A percentile compares a stretch with the other conserved stretches of the same genome.
Evolutionary conservation across 1,284 basidiomycete species (phyloP).

Genomic region (Ganoderma sp.): DNA sequence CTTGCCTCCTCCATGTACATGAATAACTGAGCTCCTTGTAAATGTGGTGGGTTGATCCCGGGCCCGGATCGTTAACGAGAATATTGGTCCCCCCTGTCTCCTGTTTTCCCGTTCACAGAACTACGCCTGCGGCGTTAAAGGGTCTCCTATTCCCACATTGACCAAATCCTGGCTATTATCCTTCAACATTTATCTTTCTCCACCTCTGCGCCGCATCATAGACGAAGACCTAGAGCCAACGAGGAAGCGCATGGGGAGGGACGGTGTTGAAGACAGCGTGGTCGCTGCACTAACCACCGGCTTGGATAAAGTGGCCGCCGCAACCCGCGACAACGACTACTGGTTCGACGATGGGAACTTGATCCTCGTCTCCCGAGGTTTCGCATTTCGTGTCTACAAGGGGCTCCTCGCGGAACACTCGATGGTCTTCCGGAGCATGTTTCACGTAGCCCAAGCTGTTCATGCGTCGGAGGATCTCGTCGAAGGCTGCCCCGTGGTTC

Average conservation of each 20-base stretch:
- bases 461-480: conserved; percentile 15
- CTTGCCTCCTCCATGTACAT: too few relatives aligned
- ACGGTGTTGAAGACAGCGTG: not conserved
- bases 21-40: too few relatives aligned
- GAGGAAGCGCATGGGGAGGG: not conserved
- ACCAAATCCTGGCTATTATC: not conserved
- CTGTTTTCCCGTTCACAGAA: too few relatives aligned
- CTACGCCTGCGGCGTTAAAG: too few relatives aligned
- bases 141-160: not conserved
- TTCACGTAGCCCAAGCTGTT: conserved; percentile 21
- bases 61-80: too few relatives aligned
- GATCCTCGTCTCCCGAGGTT: conserved; percentile 25
- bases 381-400: conserved; percentile 29
- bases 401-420: conserved; percentile 32
- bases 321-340: conserved; percentile 17
- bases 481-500: conserved; percentile 30
- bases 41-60: too few relatives aligned
- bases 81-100: too few relatives aligned
- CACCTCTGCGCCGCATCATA: not conserved
- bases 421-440: conserved; percentile 32
- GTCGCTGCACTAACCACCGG: not conserved
- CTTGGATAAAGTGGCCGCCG: not conserved
- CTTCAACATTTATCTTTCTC: not conserved
- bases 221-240: not conserved
- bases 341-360: conserved; percentile 36